phyloP scores from a whole-genome alignment of 176 grass and related monocot species.

The Hsuehochloa calcarea region DNA sequence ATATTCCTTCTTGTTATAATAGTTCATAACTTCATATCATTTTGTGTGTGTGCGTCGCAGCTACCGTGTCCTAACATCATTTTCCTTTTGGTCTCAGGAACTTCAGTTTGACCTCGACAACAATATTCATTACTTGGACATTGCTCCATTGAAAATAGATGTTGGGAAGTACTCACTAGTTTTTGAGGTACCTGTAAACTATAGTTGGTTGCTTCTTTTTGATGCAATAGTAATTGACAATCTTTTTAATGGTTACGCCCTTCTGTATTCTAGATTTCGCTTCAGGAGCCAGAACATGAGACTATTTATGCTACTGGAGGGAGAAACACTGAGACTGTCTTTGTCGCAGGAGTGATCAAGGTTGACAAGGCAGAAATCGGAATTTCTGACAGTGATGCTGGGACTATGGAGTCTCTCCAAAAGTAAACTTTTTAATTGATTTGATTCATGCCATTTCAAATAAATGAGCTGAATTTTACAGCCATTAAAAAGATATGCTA shows the following conservation, averaged over 20 bases:
- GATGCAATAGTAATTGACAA: constrained; percentile 1
- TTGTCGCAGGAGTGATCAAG: constrained; percentile 77
- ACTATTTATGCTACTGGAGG: constrained; percentile 74
- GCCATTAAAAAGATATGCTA: not conserved
- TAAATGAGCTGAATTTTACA: not conserved
- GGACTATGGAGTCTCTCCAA: constrained; percentile 52
- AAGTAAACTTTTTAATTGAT: constrained; percentile 57
- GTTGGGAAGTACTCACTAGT: constrained; percentile 82
- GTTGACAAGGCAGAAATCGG: constrained; percentile 84
- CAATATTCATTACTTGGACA: constrained; percentile 87
- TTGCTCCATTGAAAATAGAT: constrained; percentile 77
- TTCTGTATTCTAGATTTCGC: constrained; percentile 52
- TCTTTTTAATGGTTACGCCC: constrained; percentile 2
- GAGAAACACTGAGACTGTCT: constrained; percentile 40
- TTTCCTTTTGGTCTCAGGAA: constrained; percentile 58
- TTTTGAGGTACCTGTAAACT: constrained; percentile 73
- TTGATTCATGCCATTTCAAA: not conserved
- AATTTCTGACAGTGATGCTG: constrained; percentile 73
- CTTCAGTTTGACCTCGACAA: constrained; percentile 73
- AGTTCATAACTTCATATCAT: constrained; percentile 18
- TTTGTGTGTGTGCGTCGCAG: not conserved
- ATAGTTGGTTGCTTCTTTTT: constrained; percentile 3
- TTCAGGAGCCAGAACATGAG: constrained; percentile 63
- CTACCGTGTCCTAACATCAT: not conserved
- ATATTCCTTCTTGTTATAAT: not conserved